A percentile compares a stretch with the other conserved stretches of the same genome.
phyloP scores from a whole-genome alignment of 495 filamentous ascomycete genomes.

The Letharia lupina region DNA sequence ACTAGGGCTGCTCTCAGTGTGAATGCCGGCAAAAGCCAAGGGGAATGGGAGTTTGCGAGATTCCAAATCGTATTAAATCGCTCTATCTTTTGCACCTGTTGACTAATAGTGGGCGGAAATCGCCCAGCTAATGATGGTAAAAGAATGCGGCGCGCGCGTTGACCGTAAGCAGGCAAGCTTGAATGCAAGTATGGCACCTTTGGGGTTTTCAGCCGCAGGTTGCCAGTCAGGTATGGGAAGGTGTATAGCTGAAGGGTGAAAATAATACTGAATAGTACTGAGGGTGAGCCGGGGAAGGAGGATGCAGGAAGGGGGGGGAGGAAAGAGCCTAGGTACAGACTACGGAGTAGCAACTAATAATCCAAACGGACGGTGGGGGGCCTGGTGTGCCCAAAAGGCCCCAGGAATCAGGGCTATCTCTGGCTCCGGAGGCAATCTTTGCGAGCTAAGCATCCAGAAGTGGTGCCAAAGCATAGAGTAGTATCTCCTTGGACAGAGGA shows the following conservation, averaged over 20 bases:
- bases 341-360: neutral
- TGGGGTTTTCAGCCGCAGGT: conserved; percentile 3
- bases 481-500: neutral
- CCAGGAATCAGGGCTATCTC: neutral
- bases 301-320: neutral
- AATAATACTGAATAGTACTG: neutral
- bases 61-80: neutral
- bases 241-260: neutral
- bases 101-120: conserved; percentile 1
- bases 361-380: neutral
- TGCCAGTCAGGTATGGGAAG: conserved; percentile 5
- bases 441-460: neutral
- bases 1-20: neutral
- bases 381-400: neutral
- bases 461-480: neutral
- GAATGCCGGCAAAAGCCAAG: neutral
- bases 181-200: conserved; percentile 2
- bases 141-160: neutral
- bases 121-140: neutral
- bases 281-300: neutral
- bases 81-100: conserved; percentile 1
- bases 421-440: conserved; percentile 3
- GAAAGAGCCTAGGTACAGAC: neutral
- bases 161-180: neutral
- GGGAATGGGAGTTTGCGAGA: neutral